Conservation (phyloP, 371 early-diverging fungal genomes). For the Mucor piriformis region DNA sequence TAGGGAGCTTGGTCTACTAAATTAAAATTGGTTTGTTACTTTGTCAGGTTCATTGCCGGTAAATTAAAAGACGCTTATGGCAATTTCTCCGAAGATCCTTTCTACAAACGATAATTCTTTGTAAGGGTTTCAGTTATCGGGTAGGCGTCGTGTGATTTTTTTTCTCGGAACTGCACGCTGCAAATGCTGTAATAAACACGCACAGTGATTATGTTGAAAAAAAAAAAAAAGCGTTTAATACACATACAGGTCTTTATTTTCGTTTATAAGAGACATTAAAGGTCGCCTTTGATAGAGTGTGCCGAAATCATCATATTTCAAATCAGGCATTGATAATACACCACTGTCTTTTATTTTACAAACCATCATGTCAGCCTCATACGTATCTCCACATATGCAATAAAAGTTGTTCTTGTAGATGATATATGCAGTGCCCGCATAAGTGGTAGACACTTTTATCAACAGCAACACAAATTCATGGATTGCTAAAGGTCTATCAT, state of each 20-base stretch:
- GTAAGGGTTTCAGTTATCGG: too few relatives aligned
- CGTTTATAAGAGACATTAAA: not conserved
- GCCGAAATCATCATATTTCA: not conserved
- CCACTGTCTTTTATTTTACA: conserved; percentile 2
- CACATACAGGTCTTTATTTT: not conserved
- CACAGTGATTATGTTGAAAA: too few relatives aligned
- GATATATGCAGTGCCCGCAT: not conserved
- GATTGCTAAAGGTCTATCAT: not conserved
- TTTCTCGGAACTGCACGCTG: too few relatives aligned
- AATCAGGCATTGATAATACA: not conserved
- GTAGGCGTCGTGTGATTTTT: too few relatives aligned
- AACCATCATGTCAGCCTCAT: not conserved
- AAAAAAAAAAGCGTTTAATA: too few relatives aligned
- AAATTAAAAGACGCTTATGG: not conserved
- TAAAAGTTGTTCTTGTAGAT: not conserved
- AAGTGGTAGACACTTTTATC: conserved; percentile 3
- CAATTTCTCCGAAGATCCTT: too few relatives aligned
- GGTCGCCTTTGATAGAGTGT: not conserved
- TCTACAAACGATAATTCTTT: too few relatives aligned
- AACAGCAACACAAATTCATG: not conserved
- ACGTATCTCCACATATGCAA: not conserved
- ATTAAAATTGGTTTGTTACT: too few relatives aligned
- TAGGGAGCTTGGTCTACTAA: too few relatives aligned
- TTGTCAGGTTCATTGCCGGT: too few relatives aligned
- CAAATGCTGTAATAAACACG: too few relatives aligned